Evolutionary conservation across 2,329 filamentous ascomycete genomes (phyloP).

Genomic region (Fusarium hainanense): DNA sequence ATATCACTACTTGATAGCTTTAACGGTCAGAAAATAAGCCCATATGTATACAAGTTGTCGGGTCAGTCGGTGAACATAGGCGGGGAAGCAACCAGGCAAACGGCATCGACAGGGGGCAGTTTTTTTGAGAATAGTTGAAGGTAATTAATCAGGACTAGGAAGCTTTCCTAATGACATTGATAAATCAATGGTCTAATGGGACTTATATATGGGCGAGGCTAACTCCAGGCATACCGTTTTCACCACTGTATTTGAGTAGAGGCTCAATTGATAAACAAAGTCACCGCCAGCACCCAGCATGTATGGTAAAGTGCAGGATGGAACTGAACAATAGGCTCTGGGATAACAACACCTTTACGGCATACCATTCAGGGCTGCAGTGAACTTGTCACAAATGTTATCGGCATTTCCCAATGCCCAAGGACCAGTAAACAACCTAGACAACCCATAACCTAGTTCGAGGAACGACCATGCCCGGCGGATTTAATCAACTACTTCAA

Average conservation of each 20-base stretch:
- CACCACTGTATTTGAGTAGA: background rate
- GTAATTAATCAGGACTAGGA: background rate
- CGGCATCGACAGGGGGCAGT: background rate
- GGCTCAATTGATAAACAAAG: background rate
- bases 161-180: background rate
- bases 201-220: background rate
- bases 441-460: background rate
- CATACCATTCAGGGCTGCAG: background rate
- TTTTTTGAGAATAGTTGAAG: background rate
- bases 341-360: background rate
- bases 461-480: background rate
- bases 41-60: background rate
- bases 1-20: background rate
- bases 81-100: background rate
- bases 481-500: background rate
- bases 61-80: background rate
- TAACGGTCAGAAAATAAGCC: background rate
- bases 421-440: background rate
- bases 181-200: background rate
- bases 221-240: background rate
- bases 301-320: background rate
- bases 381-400: background rate
- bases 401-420: background rate
- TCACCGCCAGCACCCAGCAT: background rate
- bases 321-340: background rate